phyloP scores from a whole-genome alignment of 176 grass and related monocot genomes.

The Melocanna baccifera region DNA sequence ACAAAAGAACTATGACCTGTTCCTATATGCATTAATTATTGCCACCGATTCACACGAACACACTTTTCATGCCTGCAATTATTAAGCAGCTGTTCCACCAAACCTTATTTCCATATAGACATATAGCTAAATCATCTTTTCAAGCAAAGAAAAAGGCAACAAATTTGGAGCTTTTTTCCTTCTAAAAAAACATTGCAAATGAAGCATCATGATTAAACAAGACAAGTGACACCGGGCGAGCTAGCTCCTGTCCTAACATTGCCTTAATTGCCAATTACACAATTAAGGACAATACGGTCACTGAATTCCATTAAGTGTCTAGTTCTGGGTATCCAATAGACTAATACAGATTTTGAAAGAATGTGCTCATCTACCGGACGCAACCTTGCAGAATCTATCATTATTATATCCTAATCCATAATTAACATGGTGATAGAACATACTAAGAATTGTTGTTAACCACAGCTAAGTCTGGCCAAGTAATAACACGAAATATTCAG shows the following conservation, averaged over 20 bases:
- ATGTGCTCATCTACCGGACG: not conserved
- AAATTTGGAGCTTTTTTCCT: not conserved
- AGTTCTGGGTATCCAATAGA: not conserved
- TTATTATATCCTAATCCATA: not conserved
- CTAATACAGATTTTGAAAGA: not conserved
- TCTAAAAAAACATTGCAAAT: not conserved
- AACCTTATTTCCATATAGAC: constrained; percentile 1
- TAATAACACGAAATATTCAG: not conserved
- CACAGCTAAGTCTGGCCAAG: not conserved
- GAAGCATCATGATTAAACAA: constrained; percentile 30
- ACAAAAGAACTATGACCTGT: not conserved
- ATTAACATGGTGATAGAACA: not conserved
- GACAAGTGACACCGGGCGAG: not conserved
- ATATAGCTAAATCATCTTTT: constrained; percentile 6
- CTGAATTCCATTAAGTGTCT: not conserved
- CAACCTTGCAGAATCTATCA: not conserved
- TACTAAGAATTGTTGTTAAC: not conserved
- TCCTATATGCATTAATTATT: constrained; percentile 6
- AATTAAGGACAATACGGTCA: not conserved
- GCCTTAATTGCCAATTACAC: not conserved
- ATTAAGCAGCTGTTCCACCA: constrained; percentile 17
- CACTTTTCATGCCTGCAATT: constrained; percentile 12
- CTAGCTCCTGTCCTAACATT: not conserved
- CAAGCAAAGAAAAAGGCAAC: not conserved
- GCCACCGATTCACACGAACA: not conserved